Percentiles rank a stretch among this genome's conserved stretches.
Evolutionary conservation across 331 rosid genomes (phyloP).

Genomic region (Pyrus hybrid): DNA sequence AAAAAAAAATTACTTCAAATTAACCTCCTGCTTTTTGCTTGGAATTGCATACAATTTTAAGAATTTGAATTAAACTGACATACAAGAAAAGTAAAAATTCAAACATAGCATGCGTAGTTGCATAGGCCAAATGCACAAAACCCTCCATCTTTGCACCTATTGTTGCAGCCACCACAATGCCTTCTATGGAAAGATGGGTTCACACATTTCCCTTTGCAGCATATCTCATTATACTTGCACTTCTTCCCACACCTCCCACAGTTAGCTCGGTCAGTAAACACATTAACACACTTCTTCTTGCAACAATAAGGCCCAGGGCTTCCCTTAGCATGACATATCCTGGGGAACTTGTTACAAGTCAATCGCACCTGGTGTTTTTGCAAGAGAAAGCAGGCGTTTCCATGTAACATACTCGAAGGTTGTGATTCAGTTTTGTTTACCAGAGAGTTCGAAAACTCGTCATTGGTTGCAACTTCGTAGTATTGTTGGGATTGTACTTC

Average conservation of each 20-base stretch:
- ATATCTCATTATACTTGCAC: slow-evolving; percentile 16
- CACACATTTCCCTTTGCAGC: slow-evolving; percentile 18
- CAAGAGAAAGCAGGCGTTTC: neutral
- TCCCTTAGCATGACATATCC: slow-evolving; percentile 13
- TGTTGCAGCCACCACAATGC: slow-evolving; percentile 23
- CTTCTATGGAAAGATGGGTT: slow-evolving; percentile 14
- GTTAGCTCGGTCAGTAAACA: neutral
- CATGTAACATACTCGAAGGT: neutral
- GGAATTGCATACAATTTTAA: neutral
- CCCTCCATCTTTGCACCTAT: slow-evolving; percentile 9
- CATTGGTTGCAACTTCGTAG: neutral
- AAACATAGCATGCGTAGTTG: slow-evolving; percentile 5
- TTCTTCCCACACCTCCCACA: slow-evolving; percentile 24
- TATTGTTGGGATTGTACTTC: neutral
- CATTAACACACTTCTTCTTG: slow-evolving; percentile 33
- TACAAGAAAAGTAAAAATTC: neutral
- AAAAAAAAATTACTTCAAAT: neutral
- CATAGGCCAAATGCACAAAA: slow-evolving; percentile 28
- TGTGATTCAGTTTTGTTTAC: neutral
- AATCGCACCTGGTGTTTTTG: neutral
- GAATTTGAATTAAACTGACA: neutral
- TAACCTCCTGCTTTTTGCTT: neutral
- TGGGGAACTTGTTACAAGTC: slow-evolving; percentile 14
- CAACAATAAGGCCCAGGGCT: slow-evolving; percentile 17
- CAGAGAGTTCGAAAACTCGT: neutral